Evolutionary conservation across 1,139 yeast genomes (phyloP).

Genomic region (Magnusiomyces sp.): DNA sequence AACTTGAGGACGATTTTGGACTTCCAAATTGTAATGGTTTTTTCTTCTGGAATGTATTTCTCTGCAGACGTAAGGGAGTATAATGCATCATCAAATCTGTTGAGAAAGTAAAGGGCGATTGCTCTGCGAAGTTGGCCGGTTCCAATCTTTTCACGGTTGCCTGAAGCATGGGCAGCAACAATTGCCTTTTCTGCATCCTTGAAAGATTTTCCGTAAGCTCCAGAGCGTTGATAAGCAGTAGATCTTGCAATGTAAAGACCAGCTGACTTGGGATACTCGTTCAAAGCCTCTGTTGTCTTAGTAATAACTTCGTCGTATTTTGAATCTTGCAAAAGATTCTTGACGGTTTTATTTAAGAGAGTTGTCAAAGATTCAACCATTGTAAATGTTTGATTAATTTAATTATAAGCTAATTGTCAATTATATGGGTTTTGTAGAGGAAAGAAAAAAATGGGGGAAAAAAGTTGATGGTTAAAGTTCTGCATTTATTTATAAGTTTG

Average conservation of each 20-base stretch:
- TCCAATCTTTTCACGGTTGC: constrained; percentile 47
- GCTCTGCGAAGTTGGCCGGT: constrained; percentile 53
- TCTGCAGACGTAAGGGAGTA: constrained; percentile 61
- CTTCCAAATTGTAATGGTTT: constrained; percentile 24
- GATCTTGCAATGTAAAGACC: constrained; percentile 28
- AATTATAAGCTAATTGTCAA: no score
- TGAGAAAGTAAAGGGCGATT: constrained; percentile 44
- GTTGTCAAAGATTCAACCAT: constrained; percentile 1
- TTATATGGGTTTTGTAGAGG: not conserved
- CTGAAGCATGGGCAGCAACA: constrained; percentile 43
- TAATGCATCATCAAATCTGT: constrained; percentile 69
- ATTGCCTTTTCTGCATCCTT: constrained; percentile 50
- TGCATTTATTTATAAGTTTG: no score
- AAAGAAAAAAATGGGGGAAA: not conserved
- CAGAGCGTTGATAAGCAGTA: constrained; percentile 47
- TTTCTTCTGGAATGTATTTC: not conserved
- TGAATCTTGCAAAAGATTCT: not conserved
- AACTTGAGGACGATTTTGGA: constrained; percentile 12
- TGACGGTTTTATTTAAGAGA: not conserved
- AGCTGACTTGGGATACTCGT: constrained; percentile 1
- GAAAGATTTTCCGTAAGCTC: constrained; percentile 43
- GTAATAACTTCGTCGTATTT: constrained; percentile 2
- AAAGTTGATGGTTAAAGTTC: not conserved
- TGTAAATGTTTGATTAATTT: not conserved
- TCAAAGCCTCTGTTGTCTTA: not conserved